phyloP scores from a whole-genome alignment of 805 yeast species.

The Cyberlindnera lachancei region DNA sequence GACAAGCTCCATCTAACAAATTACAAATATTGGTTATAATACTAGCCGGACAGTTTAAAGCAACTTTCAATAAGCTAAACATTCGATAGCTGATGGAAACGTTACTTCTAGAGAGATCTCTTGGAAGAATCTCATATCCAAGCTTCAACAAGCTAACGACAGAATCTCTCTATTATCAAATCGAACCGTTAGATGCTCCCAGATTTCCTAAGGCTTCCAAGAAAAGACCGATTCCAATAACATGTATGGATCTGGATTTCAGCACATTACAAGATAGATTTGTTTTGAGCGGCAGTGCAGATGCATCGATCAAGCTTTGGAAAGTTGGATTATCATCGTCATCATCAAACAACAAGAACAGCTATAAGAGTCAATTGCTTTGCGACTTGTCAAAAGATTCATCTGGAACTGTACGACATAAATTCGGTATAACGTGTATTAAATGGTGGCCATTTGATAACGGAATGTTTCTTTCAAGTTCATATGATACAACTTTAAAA shows the following conservation, averaged over 20 bases:
- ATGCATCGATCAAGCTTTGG: slow-evolving; percentile 63
- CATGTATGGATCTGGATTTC: slow-evolving; percentile 50
- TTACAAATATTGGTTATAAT: too few species aligned
- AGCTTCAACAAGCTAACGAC: slow-evolving; percentile 15
- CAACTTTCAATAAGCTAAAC: too few species aligned
- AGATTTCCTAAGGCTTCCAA: slow-evolving; percentile 10
- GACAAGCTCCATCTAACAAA: too few species aligned
- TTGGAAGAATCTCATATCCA: slow-evolving; percentile 2
- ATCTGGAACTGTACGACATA: slow-evolving; percentile 54
- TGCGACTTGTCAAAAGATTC: slow-evolving; percentile 20
- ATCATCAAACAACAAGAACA: too few species aligned
- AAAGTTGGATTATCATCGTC: slow-evolving; percentile 28
- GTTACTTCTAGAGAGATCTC: slow-evolving; percentile 2
- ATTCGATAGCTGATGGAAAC: too few species aligned
- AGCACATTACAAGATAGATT: slow-evolving; percentile 26
- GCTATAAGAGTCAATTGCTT: slow-evolving; percentile 4
- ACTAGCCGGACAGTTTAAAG: too few species aligned
- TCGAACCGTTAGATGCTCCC: slow-evolving; percentile 16
- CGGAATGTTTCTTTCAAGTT: slow-evolving; percentile 77
- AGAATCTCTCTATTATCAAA: slow-evolving; percentile 18
- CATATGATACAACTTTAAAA: slow-evolving; percentile 70
- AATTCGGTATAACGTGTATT: slow-evolving; percentile 64
- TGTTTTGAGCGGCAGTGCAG: slow-evolving; percentile 67
- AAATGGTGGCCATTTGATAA: slow-evolving; percentile 88
- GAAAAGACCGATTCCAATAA: slow-evolving; percentile 33